Percentiles rank a stretch among this genome's conserved stretches.
phyloP scores from a whole-genome alignment of 345 rosid species.

The Angophora floribunda region DNA sequence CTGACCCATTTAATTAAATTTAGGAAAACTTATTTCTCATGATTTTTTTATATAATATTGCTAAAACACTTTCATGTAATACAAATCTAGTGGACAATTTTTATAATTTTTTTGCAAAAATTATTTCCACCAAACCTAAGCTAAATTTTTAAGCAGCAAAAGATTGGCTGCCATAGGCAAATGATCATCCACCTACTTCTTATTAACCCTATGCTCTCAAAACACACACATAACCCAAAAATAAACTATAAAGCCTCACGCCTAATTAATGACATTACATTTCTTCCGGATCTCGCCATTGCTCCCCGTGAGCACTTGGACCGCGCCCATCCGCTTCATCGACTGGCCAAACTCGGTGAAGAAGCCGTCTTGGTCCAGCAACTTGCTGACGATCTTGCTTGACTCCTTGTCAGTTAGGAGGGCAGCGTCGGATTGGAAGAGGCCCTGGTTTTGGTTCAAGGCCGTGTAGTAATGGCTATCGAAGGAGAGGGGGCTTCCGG shows the following conservation, averaged over 20 bases:
- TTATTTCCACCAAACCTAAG: no score
- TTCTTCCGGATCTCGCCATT: slow-evolving; percentile 26
- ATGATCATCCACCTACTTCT: background rate
- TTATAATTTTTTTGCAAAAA: no score
- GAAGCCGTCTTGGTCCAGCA: background rate
- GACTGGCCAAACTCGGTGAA: slow-evolving; percentile 13
- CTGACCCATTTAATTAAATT: no score
- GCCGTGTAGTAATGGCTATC: slow-evolving; percentile 14
- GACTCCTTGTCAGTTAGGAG: slow-evolving; percentile 4
- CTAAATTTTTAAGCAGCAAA: background rate
- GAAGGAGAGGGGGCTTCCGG: background rate
- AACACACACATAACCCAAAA: background rate
- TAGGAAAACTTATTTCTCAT: no score
- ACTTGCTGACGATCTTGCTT: background rate
- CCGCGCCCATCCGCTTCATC: slow-evolving; percentile 22
- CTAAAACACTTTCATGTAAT: no score
- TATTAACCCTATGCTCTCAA: background rate
- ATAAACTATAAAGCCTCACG: background rate
- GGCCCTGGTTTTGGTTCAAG: slow-evolving; percentile 9
- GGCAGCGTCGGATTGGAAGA: slow-evolving; percentile 20
- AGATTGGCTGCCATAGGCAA: background rate
- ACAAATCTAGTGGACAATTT: no score
- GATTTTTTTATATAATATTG: no score
- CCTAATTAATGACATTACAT: slow-evolving; percentile 7
- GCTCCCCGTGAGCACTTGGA: slow-evolving; percentile 12